A percentile compares a stretch with the other conserved stretches of the same genome.
These are phyloP conservation scores for Phytopythium mirpurense DNA, from an alignment of 352 stramenopile species.

Conservation along the genomic window DNA sequence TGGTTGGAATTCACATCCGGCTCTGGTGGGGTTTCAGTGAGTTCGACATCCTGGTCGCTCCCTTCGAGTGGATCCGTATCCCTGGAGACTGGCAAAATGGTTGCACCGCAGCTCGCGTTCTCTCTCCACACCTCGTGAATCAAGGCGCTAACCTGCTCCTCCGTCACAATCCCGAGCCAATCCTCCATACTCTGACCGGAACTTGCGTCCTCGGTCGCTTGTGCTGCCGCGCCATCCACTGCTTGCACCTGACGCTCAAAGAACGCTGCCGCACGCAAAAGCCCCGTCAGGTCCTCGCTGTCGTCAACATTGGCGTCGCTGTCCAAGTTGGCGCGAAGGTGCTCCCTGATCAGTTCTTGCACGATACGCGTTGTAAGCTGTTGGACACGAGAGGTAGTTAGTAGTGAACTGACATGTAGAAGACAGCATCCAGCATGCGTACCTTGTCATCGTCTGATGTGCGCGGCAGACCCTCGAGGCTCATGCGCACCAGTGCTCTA, in stretches of 20 bases:
- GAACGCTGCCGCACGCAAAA: slow-evolving; percentile 30
- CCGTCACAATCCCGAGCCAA: slow-evolving; percentile 34
- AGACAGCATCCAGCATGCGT: too few species aligned
- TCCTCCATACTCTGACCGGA: slow-evolving; percentile 7
- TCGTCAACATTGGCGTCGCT: neutral
- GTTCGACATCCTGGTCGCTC: slow-evolving; percentile 1
- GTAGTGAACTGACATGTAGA: too few species aligned
- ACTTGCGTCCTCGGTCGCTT: slow-evolving; percentile 9
- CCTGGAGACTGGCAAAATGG: neutral
- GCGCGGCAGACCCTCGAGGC: slow-evolving; percentile 25
- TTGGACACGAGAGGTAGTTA: too few species aligned
- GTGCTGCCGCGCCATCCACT: neutral
- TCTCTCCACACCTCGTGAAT: slow-evolving; percentile 42
- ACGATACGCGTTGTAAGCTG: slow-evolving; percentile 18
- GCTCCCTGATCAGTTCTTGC: slow-evolving; percentile 28
- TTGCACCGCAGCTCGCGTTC: slow-evolving; percentile 4
- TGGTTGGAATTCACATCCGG: too few species aligned
- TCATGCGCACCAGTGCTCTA: slow-evolving; percentile 16
- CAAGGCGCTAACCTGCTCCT: slow-evolving; percentile 40
- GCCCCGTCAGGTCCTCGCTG: slow-evolving; percentile 23
- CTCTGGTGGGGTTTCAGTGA: too few species aligned
- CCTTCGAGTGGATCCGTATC: neutral
- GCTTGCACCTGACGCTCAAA: slow-evolving; percentile 17
- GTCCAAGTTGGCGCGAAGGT: slow-evolving; percentile 5
- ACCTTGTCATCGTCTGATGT: slow-evolving; percentile 22